A percentile compares a stretch with the other conserved stretches of the same genome.
These are phyloP conservation scores for Carex littledalei DNA, from an alignment of 176 grass and related monocot genomes.

Conservation along the genomic window DNA sequence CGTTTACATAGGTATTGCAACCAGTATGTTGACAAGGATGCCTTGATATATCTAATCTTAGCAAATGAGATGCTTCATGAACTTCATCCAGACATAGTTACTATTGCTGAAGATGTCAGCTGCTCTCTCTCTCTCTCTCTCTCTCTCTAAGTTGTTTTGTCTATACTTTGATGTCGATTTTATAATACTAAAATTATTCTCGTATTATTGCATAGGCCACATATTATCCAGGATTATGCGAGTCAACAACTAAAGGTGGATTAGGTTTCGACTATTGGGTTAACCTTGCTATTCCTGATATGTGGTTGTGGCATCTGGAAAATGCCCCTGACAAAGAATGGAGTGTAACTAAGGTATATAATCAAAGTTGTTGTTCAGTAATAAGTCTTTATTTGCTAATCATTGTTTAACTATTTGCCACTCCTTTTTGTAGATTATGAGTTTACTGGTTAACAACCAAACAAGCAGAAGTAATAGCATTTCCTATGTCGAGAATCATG, in stretches of 20 bases:
- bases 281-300: slow-evolving; percentile 86
- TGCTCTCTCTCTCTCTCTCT: background rate
- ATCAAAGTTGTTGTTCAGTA: background rate
- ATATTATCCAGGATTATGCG: slow-evolving; percentile 94
- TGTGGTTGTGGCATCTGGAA: slow-evolving; percentile 96
- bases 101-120: slow-evolving; percentile 95
- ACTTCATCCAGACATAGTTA: slow-evolving; percentile 92
- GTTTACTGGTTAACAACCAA: slow-evolving; percentile 54
- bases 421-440: slow-evolving; percentile 64
- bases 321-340: slow-evolving; percentile 84
- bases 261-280: slow-evolving; percentile 91
- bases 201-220: slow-evolving; percentile 46
- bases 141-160: background rate
- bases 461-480: slow-evolving; percentile 53
- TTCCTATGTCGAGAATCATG: slow-evolving; percentile 83
- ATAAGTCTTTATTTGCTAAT: background rate
- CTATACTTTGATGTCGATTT: slow-evolving; percentile 5
- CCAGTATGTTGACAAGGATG: slow-evolving; percentile 88
- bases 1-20: slow-evolving; percentile 64
- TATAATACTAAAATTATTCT: background rate
- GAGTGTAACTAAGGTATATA: slow-evolving; percentile 84
- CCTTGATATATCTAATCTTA: slow-evolving; percentile 80
- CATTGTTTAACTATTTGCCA: background rate
- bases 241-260: slow-evolving; percentile 80
- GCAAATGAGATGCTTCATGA: slow-evolving; percentile 97